Base-by-base conservation (phyloP, 2,329 filamentous ascomycete species). In the Monilinia polystroma region DNA sequence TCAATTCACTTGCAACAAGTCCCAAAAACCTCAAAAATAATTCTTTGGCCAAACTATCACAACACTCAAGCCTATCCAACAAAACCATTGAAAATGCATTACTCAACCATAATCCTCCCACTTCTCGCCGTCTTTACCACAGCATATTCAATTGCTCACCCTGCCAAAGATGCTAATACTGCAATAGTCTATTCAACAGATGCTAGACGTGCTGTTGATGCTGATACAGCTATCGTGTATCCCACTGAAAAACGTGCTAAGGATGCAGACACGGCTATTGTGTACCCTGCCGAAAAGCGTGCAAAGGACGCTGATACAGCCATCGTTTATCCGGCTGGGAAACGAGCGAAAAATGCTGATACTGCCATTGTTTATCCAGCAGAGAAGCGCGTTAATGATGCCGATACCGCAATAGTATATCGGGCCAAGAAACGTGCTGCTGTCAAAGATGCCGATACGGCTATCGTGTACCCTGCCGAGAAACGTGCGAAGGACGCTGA, bases 101-200 rank as follows among this genome's bases (percentile, higher is more conserved):
- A 57, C 12, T 57, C 54, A 57, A 23, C 54, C 14, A 57, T 57
- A 14, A 3, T 57, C 38, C 54, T 57, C 38, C 54, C 45, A 23
- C 18, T 57, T n/a, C 54, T 57, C 38, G 54, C 35, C 10, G 54
- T 57, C 29, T 23, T 43, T 20, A 35, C 54, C 32, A 38, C 54
- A 38, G 32, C 32, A 38, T 57, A 35, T 41, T 35, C 54, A 41
- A 57, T 57, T 41, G 32, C 32, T 18, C 32, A 14, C 32, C 32
- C 54, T 57, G 54, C n/a, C 32, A 41, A 57, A 54, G 52, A 54
- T 6, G 52, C 52, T 16, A 26, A 54, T 32, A 54, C 52, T 5
- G 29, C 52, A 14, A 54, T 54, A 16, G 29, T 54, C 11, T 54
- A 54, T 20, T 12, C 52, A 5, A 16, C 16, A 11, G 14, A 41